Conservation (phyloP, 2,329 filamentous ascomycete species). For the Talaromyces amestolkiae region DNA sequence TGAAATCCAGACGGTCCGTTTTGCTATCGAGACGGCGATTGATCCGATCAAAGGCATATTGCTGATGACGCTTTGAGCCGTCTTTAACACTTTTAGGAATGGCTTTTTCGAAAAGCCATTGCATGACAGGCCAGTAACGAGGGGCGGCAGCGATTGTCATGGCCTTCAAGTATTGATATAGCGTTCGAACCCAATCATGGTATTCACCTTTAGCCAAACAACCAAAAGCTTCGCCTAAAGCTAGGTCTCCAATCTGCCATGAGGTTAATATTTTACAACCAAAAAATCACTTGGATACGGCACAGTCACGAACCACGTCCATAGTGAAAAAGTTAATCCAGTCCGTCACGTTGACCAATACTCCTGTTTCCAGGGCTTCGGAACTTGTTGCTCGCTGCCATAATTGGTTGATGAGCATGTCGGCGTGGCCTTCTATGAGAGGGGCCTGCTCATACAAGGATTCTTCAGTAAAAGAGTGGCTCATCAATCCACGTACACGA, state of each 20-base stretch:
- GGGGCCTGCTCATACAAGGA: background rate
- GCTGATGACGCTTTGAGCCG: background rate
- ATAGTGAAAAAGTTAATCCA: constrained; percentile 10
- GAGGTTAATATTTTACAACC: constrained; percentile 38
- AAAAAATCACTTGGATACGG: constrained; percentile 21
- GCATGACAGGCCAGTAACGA: background rate
- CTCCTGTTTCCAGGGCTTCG: background rate
- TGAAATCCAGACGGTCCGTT: background rate
- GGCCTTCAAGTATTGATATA: constrained; percentile 20
- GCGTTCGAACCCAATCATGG: constrained; percentile 14
- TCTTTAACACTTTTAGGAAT: background rate
- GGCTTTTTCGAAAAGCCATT: background rate
- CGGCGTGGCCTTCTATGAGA: background rate
- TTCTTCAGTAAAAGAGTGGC: constrained; percentile 1
- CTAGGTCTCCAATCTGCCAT: constrained; percentile 42
- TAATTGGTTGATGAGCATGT: background rate
- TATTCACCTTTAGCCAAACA: background rate
- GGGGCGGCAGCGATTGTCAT: constrained; percentile 2
- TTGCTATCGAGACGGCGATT: constrained; percentile 4
- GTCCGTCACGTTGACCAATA: background rate
- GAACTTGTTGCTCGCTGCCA: background rate
- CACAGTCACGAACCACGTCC: constrained; percentile 27
- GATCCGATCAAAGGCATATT: background rate
- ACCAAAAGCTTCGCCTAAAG: constrained; percentile 43
- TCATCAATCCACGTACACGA: background rate